Evolutionary conservation across 768 basidiomycete genomes (phyloP).

Genomic region (Tylopilus vinaceipallidus): DNA sequence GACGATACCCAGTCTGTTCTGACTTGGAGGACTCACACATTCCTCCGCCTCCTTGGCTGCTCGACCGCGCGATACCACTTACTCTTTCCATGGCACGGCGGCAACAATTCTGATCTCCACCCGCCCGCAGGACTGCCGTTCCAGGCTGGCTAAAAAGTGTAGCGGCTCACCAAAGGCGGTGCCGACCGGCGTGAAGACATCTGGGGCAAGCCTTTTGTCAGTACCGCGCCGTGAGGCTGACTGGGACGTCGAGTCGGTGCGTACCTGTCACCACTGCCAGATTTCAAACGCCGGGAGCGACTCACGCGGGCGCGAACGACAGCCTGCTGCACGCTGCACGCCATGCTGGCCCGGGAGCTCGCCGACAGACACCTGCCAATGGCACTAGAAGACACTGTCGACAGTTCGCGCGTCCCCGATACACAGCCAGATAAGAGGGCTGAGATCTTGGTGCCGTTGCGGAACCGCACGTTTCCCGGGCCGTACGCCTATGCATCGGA

Average conservation of each 20-base stretch:
- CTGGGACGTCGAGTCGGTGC: constrained; percentile 66
- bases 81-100: constrained; percentile 60
- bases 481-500: constrained; percentile 74
- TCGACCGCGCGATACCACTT: too few relatives aligned
- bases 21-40: too few relatives aligned
- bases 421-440: constrained; percentile 58
- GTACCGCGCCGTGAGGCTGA: constrained; percentile 56
- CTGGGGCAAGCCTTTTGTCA: constrained; percentile 46
- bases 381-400: constrained; percentile 36
- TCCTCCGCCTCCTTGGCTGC: too few relatives aligned
- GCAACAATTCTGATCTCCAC: constrained; percentile 53
- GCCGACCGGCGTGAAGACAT: constrained; percentile 47
- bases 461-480: constrained; percentile 49
- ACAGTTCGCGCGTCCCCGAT: constrained; percentile 49
- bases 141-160: constrained; percentile 49
- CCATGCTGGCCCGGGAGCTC: constrained; percentile 68
- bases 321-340: constrained; percentile 68
- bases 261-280: constrained; percentile 20
- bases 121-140: constrained; percentile 45
- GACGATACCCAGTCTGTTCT: too few relatives aligned
- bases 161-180: constrained; percentile 48
- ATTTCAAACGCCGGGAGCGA: too few relatives aligned
- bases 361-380: constrained; percentile 45
- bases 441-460: constrained; percentile 61
- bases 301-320: not conserved